Evolutionary conservation across 169 alveolate genomes (phyloP).

Genomic region (Babesia ovis): DNA sequence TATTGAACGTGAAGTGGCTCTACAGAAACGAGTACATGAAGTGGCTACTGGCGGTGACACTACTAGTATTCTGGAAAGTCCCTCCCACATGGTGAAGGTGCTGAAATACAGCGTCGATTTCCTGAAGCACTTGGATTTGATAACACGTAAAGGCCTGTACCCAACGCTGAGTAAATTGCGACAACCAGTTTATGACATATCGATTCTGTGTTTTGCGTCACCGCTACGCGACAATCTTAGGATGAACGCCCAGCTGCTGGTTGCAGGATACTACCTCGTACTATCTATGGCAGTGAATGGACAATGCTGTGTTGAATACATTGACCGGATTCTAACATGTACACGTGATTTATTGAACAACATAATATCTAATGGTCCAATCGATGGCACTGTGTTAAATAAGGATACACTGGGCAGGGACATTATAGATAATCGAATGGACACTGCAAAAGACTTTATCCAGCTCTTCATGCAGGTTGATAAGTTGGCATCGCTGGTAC

Average conservation of each 20-base stretch:
- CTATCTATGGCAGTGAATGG: constrained; percentile 5
- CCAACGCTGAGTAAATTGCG: background rate
- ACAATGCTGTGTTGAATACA: constrained; percentile 1
- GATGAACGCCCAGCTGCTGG: background rate
- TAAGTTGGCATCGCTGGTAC: background rate
- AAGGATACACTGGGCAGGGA: too few relatives aligned
- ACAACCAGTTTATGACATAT: background rate
- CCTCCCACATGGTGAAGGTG: too few relatives aligned
- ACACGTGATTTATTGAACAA: background rate
- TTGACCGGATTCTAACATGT: background rate
- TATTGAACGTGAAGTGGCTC: constrained; percentile 4
- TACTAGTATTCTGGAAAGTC: too few relatives aligned
- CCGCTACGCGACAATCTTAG: background rate
- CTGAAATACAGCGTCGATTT: background rate
- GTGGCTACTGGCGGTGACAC: too few relatives aligned
- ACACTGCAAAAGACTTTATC: background rate
- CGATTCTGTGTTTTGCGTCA: background rate
- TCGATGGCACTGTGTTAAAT: background rate
- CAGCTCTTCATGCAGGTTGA: background rate
- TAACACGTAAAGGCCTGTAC: background rate
- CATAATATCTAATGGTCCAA: background rate
- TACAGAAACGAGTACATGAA: constrained; percentile 2
- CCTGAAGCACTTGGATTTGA: background rate
- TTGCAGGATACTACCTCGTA: constrained; percentile 1
- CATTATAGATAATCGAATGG: too few relatives aligned